phyloP scores from a whole-genome alignment of 2,329 filamentous ascomycete genomes.

The Aquanectria penicillioides region DNA sequence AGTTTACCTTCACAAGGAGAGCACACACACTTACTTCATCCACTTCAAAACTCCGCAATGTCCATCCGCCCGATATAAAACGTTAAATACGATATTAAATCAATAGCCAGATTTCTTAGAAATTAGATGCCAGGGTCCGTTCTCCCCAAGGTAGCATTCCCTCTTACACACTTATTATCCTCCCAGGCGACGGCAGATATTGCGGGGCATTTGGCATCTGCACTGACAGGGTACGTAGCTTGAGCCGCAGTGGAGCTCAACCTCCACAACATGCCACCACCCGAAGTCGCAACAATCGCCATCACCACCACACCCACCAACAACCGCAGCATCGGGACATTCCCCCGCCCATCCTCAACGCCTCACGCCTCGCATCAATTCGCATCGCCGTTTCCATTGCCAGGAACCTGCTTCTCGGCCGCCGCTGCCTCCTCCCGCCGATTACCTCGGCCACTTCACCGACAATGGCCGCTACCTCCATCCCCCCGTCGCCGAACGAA shows the following conservation, averaged over 20 bases:
- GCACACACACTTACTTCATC: too few species aligned
- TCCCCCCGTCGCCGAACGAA: conserved; percentile 51
- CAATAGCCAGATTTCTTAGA: too few species aligned
- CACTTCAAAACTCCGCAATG: too few species aligned
- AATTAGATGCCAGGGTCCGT: too few species aligned
- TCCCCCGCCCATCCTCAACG: not conserved
- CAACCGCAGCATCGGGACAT: not conserved
- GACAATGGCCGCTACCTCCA: conserved; percentile 42
- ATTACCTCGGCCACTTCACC: not conserved
- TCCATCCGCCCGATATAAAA: too few species aligned
- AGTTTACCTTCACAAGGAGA: too few species aligned
- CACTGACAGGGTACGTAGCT: conserved; percentile 31
- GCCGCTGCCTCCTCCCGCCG: not conserved
- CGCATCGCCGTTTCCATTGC: not conserved
- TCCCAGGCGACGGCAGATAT: not conserved
- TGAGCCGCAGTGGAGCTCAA: conserved; percentile 38
- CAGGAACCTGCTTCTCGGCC: not conserved
- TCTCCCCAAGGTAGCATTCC: too few species aligned
- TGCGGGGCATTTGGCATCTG: conserved; percentile 23
- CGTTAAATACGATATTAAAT: too few species aligned
- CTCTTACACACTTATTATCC: too few species aligned
- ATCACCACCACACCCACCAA: conserved; percentile 21
- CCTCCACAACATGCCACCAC: conserved; percentile 36
- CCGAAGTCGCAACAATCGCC: conserved; percentile 17
- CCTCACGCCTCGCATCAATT: too few species aligned